Base-by-base conservation (phyloP, 768 basidiomycete genomes). In the Panus rudis region DNA sequence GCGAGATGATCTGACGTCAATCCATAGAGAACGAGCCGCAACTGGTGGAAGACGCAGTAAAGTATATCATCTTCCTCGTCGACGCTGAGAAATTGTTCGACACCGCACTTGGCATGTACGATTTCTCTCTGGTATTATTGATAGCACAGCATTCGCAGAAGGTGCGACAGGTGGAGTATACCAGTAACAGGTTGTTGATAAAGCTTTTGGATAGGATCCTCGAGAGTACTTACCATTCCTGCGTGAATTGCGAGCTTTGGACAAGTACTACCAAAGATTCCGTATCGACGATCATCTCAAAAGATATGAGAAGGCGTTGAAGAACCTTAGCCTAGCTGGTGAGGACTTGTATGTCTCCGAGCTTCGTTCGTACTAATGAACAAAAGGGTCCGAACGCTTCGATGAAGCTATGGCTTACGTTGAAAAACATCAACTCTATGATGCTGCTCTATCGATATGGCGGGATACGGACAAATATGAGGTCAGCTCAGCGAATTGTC, bases 191-290 rank as follows among this genome's bases (percentile, higher is more conserved):
- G 6, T 34, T 4, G 12, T 20, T 17, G 14, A 37, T 37, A 39
- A 16, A n/a, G 39, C 34, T 4, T 25, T 23, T n/a, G 22, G 21
- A 43, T 45, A 98, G 94, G 96, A 99, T 62, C 96, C 96, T 5
- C 75, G 92, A 53, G 96, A 99, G 59, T 99, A 99, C 56, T 78
- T 99, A 0, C 96, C 96, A 0, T 98, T 99, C 79, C 73, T 99
- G 24, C 80, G 91, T 7, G 90, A 94, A 51, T 72, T 99, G 6
- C 78, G 89, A 16, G 73, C 82, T 0, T 63, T 91, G 53, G 85
- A 91, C 34, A 77, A 76, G 45, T 74, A 78, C 56, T 89, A 94
- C 54, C 93, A 97, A 52, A 68, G 79, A 34, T 96, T 89, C 68
- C 76, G 76, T 51, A 98, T 99, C 45, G 93, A 99, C 56, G 92